Evolutionary conservation across 352 stramenopile species (phyloP), one percentile per base, ranked within the genome.

Genomic region (Pythium rishiriense): DNA sequence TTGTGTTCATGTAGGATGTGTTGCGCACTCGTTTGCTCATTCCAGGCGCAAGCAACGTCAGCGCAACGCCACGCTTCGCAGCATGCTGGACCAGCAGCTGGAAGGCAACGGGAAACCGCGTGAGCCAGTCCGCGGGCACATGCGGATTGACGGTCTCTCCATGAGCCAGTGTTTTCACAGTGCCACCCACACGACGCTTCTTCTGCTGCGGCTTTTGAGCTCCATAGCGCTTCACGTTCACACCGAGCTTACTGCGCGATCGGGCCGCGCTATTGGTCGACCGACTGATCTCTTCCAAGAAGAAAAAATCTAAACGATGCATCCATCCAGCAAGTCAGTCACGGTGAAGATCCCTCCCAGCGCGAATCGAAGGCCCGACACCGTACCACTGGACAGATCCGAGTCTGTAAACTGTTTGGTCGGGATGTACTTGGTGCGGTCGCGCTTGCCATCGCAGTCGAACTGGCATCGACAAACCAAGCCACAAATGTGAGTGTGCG

Each of bases 1-100:
- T 90, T 5, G 64, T 79, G 51, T 93, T 74, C 74, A 92, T 85
- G 51, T 80, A 88, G 21, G 84, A 93, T 22, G 84, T 88, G 60
- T 93, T 95, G 31, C 79, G 72, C 19, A 70, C 53, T 41, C 81
- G 84, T 43, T 93, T 93, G 64, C 76, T 92, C 87, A 95, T 95
- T 6, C 87, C 87, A 0, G 84, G 81, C 19, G 87, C 84, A 9
- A 93, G 70, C 12, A 95, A 52, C 24, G 82, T 92, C 42, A 95
- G 61, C 8, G 69, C 69, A 12, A 93, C 79, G 6, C 85, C 84
- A 28, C 83, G 78, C 52, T 93, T 90, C 4, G 71, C 71, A 8
- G 87, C 78, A 35, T 91, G 79, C 53, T 90, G 66, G 19, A 85
- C 83, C 55, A 95, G 73, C 4, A 87, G 29, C 57, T 95, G 87